A percentile compares a stretch with the other conserved stretches of the same genome.
Evolutionary conservation across 139 green algal species (phyloP).

Genomic region (Edaphochlamys debaryana): DNA sequence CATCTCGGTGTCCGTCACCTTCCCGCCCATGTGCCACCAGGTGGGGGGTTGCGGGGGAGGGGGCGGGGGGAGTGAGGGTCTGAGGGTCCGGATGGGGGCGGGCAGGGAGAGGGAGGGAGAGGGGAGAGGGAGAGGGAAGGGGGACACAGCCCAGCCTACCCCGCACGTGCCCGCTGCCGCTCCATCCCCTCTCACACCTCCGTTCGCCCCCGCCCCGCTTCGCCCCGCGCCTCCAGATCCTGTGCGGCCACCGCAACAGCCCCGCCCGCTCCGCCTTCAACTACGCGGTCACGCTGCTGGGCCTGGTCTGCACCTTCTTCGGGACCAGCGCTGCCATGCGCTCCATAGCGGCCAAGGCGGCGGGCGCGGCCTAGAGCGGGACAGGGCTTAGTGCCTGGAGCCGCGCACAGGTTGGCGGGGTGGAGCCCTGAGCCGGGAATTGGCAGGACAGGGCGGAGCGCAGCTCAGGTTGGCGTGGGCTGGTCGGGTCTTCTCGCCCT

Average conservation of each 20-base stretch:
- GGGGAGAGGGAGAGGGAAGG: not conserved
- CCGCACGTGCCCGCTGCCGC: too few relatives aligned
- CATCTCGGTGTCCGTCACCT: slow-evolving; percentile 61
- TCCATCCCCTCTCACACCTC: not conserved
- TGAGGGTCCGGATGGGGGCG: not conserved
- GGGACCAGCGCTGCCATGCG: slow-evolving; percentile 47
- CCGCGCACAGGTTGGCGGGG: too few relatives aligned
- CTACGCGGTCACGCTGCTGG: slow-evolving; percentile 48
- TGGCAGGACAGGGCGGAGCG: too few relatives aligned
- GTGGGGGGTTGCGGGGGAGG: not conserved
- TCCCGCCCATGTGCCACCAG: slow-evolving; percentile 65
- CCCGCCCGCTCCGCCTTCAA: slow-evolving; percentile 40
- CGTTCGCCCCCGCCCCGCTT: not conserved
- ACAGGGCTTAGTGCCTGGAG: too few relatives aligned
- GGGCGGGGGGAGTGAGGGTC: too few relatives aligned
- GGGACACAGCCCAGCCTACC: too few relatives aligned
- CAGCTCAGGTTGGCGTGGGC: too few relatives aligned
- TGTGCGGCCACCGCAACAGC: slow-evolving; percentile 27
- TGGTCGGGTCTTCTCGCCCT: too few relatives aligned
- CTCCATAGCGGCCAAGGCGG: slow-evolving; percentile 52
- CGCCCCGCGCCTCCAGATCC: slow-evolving; percentile 6
- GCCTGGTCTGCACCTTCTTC: slow-evolving; percentile 51
- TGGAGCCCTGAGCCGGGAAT: too few relatives aligned
- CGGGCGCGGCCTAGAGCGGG: not conserved
- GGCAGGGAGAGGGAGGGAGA: not conserved